phyloP scores from a whole-genome alignment of 2,329 filamentous ascomycete species.

The Colletotrichum sp. region DNA sequence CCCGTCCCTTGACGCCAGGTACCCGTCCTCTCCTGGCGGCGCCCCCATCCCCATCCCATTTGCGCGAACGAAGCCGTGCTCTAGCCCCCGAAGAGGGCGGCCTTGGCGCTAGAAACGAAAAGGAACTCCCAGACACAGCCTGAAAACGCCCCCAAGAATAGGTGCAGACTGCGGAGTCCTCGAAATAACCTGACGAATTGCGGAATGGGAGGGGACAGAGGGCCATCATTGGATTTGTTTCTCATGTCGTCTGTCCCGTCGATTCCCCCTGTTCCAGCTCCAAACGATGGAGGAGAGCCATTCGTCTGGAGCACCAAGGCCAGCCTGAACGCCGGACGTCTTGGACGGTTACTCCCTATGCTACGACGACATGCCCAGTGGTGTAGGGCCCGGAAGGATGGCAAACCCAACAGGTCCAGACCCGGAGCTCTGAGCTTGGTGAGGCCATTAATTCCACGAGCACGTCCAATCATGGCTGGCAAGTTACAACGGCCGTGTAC shows the following conservation, averaged over 20 bases:
- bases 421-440: conserved; percentile 11
- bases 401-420: conserved; percentile 7
- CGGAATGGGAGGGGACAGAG: not conserved
- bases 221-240: not conserved
- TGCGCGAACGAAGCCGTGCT: not conserved
- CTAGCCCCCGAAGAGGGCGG: not conserved
- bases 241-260: not conserved
- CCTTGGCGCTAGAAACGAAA: conserved; percentile 13
- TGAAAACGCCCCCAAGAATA: not conserved
- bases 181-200: not conserved
- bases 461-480: conserved; percentile 10
- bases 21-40: conserved; percentile 5
- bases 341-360: not conserved
- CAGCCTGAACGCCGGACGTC: not conserved
- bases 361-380: not conserved
- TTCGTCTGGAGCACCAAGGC: not conserved
- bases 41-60: not conserved
- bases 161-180: not conserved
- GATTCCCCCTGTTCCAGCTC: conserved; percentile 1
- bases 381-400: not conserved
- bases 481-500: conserved; percentile 11
- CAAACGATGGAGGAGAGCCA: not conserved
- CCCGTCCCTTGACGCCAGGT: conserved; percentile 4
- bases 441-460: conserved; percentile 5
- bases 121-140: conserved; percentile 6